Evolutionary conservation across 805 yeast species (phyloP).

Genomic region (Sugiyamaella valdiviana): DNA sequence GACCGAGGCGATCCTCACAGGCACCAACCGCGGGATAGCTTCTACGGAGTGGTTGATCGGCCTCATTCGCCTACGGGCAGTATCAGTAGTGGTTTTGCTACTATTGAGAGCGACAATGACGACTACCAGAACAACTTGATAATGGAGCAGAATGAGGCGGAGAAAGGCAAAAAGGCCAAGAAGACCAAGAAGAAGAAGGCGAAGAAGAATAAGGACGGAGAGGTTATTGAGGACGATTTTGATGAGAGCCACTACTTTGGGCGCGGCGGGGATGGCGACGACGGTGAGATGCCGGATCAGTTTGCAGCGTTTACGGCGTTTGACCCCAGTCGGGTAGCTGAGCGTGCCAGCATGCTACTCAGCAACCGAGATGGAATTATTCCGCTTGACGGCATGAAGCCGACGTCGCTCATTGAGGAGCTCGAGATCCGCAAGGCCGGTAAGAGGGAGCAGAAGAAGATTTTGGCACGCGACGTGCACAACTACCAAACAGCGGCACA

Average conservation of each 20-base stretch:
- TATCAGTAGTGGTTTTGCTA: constrained; percentile 28
- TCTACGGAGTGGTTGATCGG: constrained; percentile 4
- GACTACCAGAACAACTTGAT: constrained; percentile 20
- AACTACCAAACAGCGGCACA: constrained; percentile 11
- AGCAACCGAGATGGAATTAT: constrained; percentile 4
- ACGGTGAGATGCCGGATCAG: constrained; percentile 14
- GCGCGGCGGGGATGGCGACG: constrained; percentile 12
- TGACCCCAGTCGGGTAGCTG: constrained; percentile 20
- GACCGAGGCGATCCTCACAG: not conserved
- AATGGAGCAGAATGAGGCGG: constrained; percentile 7
- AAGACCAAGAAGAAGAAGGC: constrained; percentile 1
- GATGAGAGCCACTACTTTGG: constrained; percentile 1
- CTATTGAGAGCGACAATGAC: constrained; percentile 27
- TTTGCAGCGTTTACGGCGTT: constrained; percentile 26
- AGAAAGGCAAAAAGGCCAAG: not conserved
- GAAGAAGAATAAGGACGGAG: constrained; percentile 1
- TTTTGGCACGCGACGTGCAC: constrained; percentile 23
- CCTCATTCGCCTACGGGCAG: constrained; percentile 18
- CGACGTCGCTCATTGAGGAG: constrained; percentile 34
- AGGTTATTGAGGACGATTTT: constrained; percentile 3
- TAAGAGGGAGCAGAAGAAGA: constrained; percentile 22
- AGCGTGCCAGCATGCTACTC: constrained; percentile 3
- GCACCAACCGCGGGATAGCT: not conserved
- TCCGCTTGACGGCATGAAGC: constrained; percentile 15
- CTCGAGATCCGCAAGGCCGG: constrained; percentile 33